Conservation (phyloP, 2,329 filamentous ascomycete species). For the Acephala macrosclerotiorum region DNA sequence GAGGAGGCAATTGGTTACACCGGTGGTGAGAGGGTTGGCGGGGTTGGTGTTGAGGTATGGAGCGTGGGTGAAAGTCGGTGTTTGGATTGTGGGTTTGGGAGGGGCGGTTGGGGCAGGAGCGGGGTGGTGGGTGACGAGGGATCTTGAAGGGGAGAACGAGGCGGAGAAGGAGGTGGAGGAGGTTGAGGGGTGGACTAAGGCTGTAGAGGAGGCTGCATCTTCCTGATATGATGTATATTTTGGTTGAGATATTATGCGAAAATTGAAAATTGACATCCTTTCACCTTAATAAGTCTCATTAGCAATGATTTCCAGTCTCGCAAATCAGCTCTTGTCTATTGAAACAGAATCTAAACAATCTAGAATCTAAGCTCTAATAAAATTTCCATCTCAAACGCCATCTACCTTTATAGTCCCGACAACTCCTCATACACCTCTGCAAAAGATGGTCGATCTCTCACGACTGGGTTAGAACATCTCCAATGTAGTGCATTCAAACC, state of each 20-base stretch:
- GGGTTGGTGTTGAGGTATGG: constrained; percentile 16
- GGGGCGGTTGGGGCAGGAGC: constrained; percentile 12
- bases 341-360: constrained; percentile 6
- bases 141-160: constrained; percentile 1
- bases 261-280: background rate
- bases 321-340: background rate
- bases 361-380: background rate
- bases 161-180: background rate
- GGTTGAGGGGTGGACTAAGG: background rate
- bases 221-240: too few relatives aligned
- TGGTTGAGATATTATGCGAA: too few relatives aligned
- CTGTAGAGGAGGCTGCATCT: background rate
- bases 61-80: constrained; percentile 13
- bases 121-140: constrained; percentile 26
- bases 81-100: constrained; percentile 24
- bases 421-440: constrained; percentile 36
- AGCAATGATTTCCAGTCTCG: background rate
- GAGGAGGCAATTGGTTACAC: constrained; percentile 51
- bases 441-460: constrained; percentile 40
- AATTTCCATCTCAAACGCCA: background rate
- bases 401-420: constrained; percentile 18
- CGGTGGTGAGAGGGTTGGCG: constrained; percentile 46
- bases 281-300: background rate
- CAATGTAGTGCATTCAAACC: constrained; percentile 41
- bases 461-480: constrained; percentile 40